A percentile compares a stretch with the other conserved stretches of the same genome.
These are phyloP conservation scores for Heterobasidion annosum DNA, from an alignment of 1,284 basidiomycete species.

Conservation along the genomic window DNA sequence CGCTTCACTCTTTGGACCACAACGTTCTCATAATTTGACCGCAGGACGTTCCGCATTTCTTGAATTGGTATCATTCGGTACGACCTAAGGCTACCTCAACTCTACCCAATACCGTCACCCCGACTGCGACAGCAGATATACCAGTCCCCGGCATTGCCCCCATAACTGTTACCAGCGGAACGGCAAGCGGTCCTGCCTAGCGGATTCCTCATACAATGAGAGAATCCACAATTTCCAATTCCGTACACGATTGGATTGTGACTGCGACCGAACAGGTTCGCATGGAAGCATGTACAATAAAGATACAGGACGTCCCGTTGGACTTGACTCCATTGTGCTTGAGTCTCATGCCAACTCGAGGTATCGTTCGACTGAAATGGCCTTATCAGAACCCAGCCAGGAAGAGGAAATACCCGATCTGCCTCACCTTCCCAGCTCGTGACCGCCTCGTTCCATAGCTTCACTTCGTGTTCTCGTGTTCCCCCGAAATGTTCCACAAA, in stretches of 20 bases:
- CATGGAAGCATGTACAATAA: neutral
- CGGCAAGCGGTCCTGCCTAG: neutral
- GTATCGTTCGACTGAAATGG: constrained; percentile 67
- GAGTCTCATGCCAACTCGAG: constrained; percentile 62
- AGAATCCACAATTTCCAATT: no score
- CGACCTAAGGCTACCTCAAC: neutral
- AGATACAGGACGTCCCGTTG: neutral
- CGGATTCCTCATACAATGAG: neutral
- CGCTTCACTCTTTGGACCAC: neutral
- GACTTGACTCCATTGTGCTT: neutral
- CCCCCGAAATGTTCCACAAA: constrained; percentile 94
- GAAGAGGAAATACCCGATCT: neutral
- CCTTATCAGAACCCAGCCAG: neutral
- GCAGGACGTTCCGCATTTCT: constrained; percentile 64
- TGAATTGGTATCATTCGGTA: constrained; percentile 30
- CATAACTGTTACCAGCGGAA: neutral
- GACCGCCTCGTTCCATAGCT: constrained; percentile 80
- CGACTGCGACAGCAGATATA: constrained; percentile 25
- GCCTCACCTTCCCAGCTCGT: constrained; percentile 87
- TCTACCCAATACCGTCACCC: neutral
- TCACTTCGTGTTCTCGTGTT: constrained; percentile 85
- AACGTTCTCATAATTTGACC: neutral
- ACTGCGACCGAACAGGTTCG: neutral
- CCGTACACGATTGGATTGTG: neutral
- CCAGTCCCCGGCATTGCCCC: constrained; percentile 78